A percentile compares a stretch with the other conserved stretches of the same genome.
Evolutionary conservation across 2,329 filamentous ascomycete species (phyloP).

Genomic region (Aspergillus pseudotamarii): DNA sequence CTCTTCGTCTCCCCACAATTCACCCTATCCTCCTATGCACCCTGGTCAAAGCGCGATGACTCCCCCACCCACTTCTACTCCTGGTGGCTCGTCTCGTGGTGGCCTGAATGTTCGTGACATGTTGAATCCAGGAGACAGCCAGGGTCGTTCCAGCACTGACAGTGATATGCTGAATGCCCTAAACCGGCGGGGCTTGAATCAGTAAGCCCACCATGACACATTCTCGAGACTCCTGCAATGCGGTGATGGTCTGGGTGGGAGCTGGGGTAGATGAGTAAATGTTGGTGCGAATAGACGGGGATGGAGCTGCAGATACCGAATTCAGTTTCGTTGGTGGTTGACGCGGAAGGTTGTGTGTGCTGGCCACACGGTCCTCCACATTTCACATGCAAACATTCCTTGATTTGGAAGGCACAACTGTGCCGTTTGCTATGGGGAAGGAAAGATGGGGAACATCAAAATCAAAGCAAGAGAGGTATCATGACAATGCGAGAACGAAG

Average conservation of each 20-base stretch:
- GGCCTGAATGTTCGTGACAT: constrained; percentile 54
- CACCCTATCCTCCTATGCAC: constrained; percentile 42
- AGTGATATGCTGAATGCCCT: constrained; percentile 55
- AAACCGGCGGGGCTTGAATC: constrained; percentile 43
- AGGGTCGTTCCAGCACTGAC: constrained; percentile 49
- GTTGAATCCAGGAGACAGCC: constrained; percentile 46
- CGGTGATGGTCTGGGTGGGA: constrained; percentile 1
- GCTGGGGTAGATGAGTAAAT: constrained; percentile 5
- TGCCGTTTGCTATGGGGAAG: background rate
- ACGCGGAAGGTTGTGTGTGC: constrained; percentile 27
- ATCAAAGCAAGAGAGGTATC: background rate
- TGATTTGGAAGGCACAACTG: background rate
- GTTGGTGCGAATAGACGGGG: constrained; percentile 1
- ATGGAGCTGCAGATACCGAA: background rate
- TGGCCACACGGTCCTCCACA: constrained; percentile 21
- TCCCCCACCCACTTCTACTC: constrained; percentile 37
- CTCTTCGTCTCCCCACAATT: constrained; percentile 48
- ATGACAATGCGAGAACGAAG: background rate
- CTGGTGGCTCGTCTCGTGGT: constrained; percentile 36
- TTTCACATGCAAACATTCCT: constrained; percentile 4
- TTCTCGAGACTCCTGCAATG: background rate
- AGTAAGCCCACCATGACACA: constrained; percentile 21
- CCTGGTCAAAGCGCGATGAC: constrained; percentile 31
- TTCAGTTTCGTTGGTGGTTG: constrained; percentile 11
- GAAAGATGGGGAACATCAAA: background rate